phyloP scores from a whole-genome alignment of 2,329 filamentous ascomycete genomes.

The Stachybotrys chartarum region DNA sequence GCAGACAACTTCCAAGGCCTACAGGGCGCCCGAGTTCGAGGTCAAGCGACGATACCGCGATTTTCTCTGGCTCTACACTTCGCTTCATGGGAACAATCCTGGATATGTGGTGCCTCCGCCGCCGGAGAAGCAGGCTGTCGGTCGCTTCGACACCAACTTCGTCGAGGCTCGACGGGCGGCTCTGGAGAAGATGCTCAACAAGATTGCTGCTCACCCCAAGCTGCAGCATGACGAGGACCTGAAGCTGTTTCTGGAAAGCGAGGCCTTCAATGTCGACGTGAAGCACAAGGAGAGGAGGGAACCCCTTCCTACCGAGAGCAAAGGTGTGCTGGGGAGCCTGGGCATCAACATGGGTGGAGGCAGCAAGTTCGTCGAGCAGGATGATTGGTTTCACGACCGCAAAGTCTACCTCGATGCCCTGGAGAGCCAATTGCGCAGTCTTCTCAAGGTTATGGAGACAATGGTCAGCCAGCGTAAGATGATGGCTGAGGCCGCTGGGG shows the following conservation, averaged over 20 bases:
- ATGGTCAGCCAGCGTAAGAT: constrained; percentile 90
- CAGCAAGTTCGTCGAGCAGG: constrained; percentile 93
- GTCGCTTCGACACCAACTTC: constrained; percentile 93
- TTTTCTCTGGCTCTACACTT: constrained; percentile 96
- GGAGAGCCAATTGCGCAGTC: constrained; percentile 80
- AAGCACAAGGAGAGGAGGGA: constrained; percentile 96
- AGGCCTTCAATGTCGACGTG: constrained; percentile 90
- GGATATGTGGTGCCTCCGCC: constrained; percentile 93
- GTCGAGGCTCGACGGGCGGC: constrained; percentile 88
- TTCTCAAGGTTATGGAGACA: constrained; percentile 89
- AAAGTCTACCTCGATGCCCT: constrained; percentile 90
- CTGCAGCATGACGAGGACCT: constrained; percentile 89
- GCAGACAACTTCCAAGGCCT: constrained; percentile 91
- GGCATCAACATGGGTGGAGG: constrained; percentile 70
- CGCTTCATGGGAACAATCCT: constrained; percentile 88
- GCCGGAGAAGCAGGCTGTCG: constrained; percentile 95
- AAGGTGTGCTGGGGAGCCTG: constrained; percentile 83
- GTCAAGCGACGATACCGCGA: constrained; percentile 93
- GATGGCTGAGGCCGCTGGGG: constrained; percentile 84
- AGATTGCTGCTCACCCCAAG: constrained; percentile 80
- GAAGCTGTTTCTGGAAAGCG: constrained; percentile 95
- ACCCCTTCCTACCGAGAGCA: constrained; percentile 78
- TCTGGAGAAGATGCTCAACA: constrained; percentile 96
- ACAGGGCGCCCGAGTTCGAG: constrained; percentile 84
- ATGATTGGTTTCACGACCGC: constrained; percentile 99